Evolutionary conservation across 1,284 basidiomycete species (phyloP).

Genomic region (Tylopilus sp.): DNA sequence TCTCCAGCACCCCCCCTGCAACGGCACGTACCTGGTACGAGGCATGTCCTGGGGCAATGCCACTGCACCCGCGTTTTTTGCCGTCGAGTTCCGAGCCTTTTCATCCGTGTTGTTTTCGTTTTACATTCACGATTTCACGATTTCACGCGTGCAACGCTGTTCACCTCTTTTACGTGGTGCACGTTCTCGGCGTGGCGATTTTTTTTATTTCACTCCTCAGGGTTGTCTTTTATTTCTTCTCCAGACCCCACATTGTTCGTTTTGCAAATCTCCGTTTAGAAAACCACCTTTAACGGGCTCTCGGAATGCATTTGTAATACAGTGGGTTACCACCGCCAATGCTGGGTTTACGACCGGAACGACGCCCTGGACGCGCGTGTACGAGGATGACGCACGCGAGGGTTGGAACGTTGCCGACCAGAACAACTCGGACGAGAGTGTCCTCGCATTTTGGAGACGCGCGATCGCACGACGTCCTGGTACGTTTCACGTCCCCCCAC

Average conservation of each 20-base stretch:
- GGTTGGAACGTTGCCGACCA: constrained; percentile 54
- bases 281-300: not conserved
- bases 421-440: constrained; percentile 35
- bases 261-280: not conserved
- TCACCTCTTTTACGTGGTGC: not conserved
- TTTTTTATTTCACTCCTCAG: not conserved
- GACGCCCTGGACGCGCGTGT: constrained; percentile 74
- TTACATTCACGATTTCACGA: not conserved
- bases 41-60: not conserved
- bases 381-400: constrained; percentile 54
- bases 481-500: constrained; percentile 27
- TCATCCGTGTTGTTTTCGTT: not conserved
- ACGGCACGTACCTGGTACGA: not conserved
- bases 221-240: not conserved
- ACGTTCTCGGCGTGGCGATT: not conserved
- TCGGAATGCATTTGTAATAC: not conserved
- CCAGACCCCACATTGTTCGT: not conserved
- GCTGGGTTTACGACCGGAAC: constrained; percentile 63
- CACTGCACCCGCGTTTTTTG: not conserved
- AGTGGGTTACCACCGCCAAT: constrained; percentile 59
- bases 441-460: constrained; percentile 57
- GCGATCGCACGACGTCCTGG: constrained; percentile 54
- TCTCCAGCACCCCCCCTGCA: not conserved
- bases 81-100: too few species aligned
- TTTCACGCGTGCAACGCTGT: too few species aligned